These are phyloP conservation scores for Candida labiduridarum DNA, from an alignment of 1,139 yeast species.

Conservation along the genomic window DNA sequence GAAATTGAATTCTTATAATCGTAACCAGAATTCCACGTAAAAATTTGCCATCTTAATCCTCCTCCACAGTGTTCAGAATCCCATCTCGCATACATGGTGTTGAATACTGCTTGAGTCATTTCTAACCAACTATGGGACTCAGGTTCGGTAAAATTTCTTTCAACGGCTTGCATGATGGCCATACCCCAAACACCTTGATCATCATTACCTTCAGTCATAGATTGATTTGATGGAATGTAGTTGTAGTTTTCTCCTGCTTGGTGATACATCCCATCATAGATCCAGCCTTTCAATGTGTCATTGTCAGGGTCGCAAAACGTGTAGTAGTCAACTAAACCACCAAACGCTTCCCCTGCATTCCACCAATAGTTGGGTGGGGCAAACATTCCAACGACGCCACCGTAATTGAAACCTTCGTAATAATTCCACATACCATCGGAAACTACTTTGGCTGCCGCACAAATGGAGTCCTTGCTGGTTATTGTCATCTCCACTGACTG, in stretches of 20 bases:
- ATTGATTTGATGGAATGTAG: conserved; percentile 60
- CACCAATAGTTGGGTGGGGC: conserved; percentile 68
- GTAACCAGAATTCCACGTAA: conserved; percentile 74
- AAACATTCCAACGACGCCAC: conserved; percentile 65
- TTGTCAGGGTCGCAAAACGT: conserved; percentile 49
- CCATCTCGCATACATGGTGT: conserved; percentile 79
- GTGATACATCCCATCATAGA: conserved; percentile 46
- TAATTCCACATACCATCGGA: conserved; percentile 59
- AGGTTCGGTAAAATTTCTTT: conserved; percentile 58
- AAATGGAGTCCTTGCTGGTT: conserved; percentile 35
- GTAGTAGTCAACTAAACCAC: conserved; percentile 58
- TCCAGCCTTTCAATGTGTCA: conserved; percentile 36
- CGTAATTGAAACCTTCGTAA: conserved; percentile 52
- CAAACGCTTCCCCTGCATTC: conserved; percentile 72
- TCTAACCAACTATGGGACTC: conserved; percentile 63
- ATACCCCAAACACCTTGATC: conserved; percentile 76
- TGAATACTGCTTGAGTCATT: conserved; percentile 74
- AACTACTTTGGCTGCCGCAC: conserved; percentile 52
- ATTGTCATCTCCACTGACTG: conserved; percentile 22
- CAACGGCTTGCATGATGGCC: conserved; percentile 62
- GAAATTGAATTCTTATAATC: conserved; percentile 79
- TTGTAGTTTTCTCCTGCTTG: conserved; percentile 58
- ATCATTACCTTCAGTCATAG: conserved; percentile 69
- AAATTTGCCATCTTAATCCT: conserved; percentile 87
- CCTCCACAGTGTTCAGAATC: conserved; percentile 66